These are phyloP conservation scores for Tetracladium setigerum DNA, from an alignment of 495 filamentous ascomycete genomes.

Conservation along the genomic window DNA sequence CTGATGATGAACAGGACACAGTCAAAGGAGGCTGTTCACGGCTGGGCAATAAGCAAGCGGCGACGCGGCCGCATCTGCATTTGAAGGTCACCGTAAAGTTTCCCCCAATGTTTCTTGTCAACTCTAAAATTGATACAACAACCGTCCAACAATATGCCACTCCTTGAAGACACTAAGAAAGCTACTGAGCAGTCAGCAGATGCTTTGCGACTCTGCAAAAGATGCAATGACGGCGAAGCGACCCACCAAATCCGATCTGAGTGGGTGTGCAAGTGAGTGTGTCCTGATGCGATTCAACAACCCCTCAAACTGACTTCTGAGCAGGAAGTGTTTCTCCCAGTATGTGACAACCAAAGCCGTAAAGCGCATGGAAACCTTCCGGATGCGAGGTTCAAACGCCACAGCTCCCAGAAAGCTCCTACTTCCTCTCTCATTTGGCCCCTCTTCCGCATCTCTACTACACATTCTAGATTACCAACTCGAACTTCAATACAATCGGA, in stretches of 20 bases:
- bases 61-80: too few relatives aligned
- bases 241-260: constrained; percentile 32
- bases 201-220: constrained; percentile 23
- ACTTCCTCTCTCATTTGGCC: constrained; percentile 74
- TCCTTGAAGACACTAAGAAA: not conserved
- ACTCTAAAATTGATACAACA: not conserved
- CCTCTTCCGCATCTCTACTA: constrained; percentile 72
- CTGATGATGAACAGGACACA: too few relatives aligned
- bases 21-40: too few relatives aligned
- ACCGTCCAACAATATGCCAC: not conserved
- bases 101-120: not conserved
- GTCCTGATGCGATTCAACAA: constrained; percentile 13
- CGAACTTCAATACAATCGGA: constrained; percentile 46
- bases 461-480: constrained; percentile 67
- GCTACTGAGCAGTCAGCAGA: not conserved
- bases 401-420: constrained; percentile 49
- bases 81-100: too few relatives aligned
- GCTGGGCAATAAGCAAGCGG: too few relatives aligned
- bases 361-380: constrained; percentile 68
- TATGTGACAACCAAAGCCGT: constrained; percentile 70
- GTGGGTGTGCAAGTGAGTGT: constrained; percentile 31
- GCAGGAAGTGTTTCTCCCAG: constrained; percentile 66
- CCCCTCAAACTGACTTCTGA: constrained; percentile 10
- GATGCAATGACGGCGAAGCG: constrained; percentile 28
- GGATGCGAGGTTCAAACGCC: constrained; percentile 28